A percentile compares a stretch with the other conserved stretches of the same genome.
Evolutionary conservation across 495 filamentous ascomycete genomes (phyloP).

Genomic region (Xylaria flabelliformis): DNA sequence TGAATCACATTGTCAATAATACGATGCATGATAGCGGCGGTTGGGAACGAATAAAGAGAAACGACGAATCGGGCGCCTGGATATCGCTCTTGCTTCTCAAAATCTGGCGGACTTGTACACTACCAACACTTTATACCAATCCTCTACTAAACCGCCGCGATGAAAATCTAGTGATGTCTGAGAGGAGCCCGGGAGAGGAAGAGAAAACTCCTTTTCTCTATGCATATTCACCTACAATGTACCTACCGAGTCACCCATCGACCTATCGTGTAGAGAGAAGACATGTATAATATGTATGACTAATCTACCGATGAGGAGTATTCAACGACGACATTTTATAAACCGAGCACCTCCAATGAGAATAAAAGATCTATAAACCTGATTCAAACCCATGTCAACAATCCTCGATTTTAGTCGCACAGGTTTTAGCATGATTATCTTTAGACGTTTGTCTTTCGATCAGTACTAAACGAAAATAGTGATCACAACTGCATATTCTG

Average conservation of each 20-base stretch:
- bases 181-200: conserved; percentile 11
- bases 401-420: background rate
- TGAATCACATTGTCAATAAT: conserved; percentile 14
- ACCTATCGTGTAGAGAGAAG: conserved; percentile 13
- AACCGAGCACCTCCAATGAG: conserved; percentile 10
- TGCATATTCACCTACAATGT: conserved; percentile 23
- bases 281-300: conserved; percentile 29
- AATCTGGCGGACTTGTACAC: conserved; percentile 17
- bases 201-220: background rate
- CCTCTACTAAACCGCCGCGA: background rate
- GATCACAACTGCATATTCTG: background rate
- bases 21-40: background rate
- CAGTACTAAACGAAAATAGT: background rate
- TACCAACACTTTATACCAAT: conserved; percentile 13
- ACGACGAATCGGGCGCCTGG: background rate
- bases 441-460: background rate
- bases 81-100: background rate
- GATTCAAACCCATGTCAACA: background rate
- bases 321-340: background rate
- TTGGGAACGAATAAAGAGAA: conserved; percentile 5
- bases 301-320: background rate
- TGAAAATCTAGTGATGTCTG: background rate
- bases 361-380: background rate
- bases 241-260: conserved; percentile 9
- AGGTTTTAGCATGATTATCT: background rate